Conservation (phyloP, 2,329 filamentous ascomycete genomes). For the Pseudogymnoascus destructans region DNA sequence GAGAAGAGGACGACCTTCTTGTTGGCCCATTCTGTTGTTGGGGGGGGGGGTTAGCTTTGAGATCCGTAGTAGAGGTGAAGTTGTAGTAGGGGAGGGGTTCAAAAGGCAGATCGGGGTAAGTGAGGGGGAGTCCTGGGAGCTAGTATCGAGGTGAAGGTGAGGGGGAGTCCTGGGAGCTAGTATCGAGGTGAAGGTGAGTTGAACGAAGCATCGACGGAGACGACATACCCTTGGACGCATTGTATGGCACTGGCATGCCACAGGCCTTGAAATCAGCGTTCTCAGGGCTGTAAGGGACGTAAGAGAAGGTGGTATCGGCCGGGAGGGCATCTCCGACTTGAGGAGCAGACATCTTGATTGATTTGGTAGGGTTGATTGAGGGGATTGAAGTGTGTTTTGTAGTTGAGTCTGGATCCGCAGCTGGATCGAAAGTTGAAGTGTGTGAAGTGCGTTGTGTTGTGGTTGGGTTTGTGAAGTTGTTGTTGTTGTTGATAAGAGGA, state of each 20-base stretch:
- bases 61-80: neutral
- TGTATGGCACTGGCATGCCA: conserved; percentile 63
- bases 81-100: conserved; percentile 1
- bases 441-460: neutral
- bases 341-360: conserved; percentile 44
- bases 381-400: neutral
- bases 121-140: neutral
- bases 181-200: neutral
- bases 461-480: conserved; percentile 17
- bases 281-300: conserved; percentile 65
- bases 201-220: neutral
- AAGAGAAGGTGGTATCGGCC: conserved; percentile 66
- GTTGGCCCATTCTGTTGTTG: conserved; percentile 46
- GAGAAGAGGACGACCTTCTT: conserved; percentile 62
- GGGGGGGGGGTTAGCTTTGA: conserved; percentile 2
- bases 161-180: neutral
- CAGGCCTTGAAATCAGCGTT: conserved; percentile 57
- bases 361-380: neutral
- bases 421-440: neutral
- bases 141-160: neutral
- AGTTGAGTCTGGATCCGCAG: neutral
- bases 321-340: conserved; percentile 78
- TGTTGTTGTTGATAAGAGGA: neutral
- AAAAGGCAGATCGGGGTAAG: neutral
- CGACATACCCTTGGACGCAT: conserved; percentile 58